Percentiles rank a stretch among this genome's conserved stretches.
These are phyloP conservation scores for Lasiosphaeris hirsuta DNA, from an alignment of 495 filamentous ascomycete genomes.

Conservation along the genomic window DNA sequence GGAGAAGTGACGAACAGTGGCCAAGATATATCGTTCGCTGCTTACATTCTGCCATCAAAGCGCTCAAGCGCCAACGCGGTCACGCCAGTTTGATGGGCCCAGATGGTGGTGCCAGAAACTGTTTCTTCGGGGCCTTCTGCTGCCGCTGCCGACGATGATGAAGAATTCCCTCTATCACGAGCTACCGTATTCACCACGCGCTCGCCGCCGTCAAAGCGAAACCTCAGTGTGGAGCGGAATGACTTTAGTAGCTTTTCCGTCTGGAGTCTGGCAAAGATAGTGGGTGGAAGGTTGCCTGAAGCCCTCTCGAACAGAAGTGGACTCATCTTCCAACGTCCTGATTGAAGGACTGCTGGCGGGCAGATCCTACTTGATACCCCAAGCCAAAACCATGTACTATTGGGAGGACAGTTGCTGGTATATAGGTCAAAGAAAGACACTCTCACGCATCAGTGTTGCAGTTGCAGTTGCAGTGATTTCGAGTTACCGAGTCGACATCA, in stretches of 20 bases:
- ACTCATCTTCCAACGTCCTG: conserved; percentile 60
- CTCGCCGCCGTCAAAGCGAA: conserved; percentile 64
- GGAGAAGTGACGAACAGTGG: background rate
- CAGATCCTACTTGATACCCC: no score
- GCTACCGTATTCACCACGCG: conserved; percentile 18
- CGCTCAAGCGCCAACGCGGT: conserved; percentile 71
- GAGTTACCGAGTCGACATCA: no score
- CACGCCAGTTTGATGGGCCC: conserved; percentile 72
- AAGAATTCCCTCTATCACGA: no score
- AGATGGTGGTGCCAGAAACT: conserved; percentile 21
- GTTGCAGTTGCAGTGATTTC: no score
- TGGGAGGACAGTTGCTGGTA: no score
- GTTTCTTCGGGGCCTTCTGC: background rate
- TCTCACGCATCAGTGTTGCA: no score
- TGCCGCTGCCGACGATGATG: conserved; percentile 9
- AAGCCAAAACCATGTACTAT: no score
- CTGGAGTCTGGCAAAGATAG: conserved; percentile 60
- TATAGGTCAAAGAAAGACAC: no score
- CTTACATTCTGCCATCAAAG: conserved; percentile 74
- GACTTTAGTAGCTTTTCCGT: conserved; percentile 52
- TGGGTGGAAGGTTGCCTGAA: conserved; percentile 58
- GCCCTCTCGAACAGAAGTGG: conserved; percentile 69
- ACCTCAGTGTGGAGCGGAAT: conserved; percentile 58
- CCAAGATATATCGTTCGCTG: background rate
- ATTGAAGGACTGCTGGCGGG: background rate